Percentiles rank a stretch among this genome's conserved stretches.
Conservation (phyloP, 129 eudicot species). For the Flaveria sonorensis region DNA sequence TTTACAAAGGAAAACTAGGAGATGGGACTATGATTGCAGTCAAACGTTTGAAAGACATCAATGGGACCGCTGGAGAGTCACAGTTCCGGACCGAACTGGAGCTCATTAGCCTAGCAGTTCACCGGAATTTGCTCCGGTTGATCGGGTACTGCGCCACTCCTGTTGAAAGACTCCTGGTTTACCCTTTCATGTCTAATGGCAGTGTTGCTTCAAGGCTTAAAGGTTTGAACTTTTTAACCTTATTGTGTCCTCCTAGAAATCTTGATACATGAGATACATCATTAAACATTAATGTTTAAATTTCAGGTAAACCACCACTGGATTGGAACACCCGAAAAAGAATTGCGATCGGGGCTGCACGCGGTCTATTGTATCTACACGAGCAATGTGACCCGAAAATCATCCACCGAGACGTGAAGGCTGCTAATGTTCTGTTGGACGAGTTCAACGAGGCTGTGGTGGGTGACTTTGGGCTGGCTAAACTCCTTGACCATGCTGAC, state of each 20-base stretch:
- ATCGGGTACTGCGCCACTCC: conserved; percentile 82
- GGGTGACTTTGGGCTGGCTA: conserved; percentile 97
- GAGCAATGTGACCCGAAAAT: conserved; percentile 91
- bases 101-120: conserved; percentile 77
- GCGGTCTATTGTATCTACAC: conserved; percentile 80
- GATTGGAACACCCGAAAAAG: conserved; percentile 88
- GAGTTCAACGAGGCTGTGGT: conserved; percentile 78
- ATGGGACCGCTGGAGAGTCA: conserved; percentile 63
- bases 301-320: conserved; percentile 46
- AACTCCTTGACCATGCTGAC: conserved; percentile 85
- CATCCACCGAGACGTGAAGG: conserved; percentile 91
- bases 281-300: background rate
- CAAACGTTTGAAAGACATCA: conserved; percentile 62
- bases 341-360: conserved; percentile 89
- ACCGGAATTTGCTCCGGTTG: conserved; percentile 68
- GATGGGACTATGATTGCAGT: conserved; percentile 70
- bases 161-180: conserved; percentile 70
- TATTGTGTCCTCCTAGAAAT: background rate
- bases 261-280: background rate
- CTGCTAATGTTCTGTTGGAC: conserved; percentile 80
- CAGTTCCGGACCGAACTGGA: conserved; percentile 77
- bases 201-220: conserved; percentile 59
- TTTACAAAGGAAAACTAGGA: conserved; percentile 68
- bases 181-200: conserved; percentile 81
- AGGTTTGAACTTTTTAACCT: conserved; percentile 13